phyloP scores from a whole-genome alignment of 805 yeast genomes.

The Saccharomyces cerevisiae region DNA sequence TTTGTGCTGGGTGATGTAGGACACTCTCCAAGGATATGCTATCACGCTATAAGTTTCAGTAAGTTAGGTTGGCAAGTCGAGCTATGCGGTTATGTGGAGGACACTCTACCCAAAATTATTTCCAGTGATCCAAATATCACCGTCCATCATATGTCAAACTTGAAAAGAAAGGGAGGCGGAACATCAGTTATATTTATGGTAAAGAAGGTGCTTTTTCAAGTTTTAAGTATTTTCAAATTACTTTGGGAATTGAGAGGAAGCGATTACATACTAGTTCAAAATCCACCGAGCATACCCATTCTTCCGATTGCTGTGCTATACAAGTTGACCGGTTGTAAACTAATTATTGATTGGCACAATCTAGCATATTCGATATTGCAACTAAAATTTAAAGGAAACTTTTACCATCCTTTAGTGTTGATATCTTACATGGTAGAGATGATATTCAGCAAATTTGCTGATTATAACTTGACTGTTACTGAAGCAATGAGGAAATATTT shows the following conservation, averaged over 20 bases:
- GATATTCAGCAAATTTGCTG: conserved; percentile 52
- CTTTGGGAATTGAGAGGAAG: conserved; percentile 52
- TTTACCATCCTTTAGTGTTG: conserved; percentile 53
- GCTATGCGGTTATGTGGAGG: conserved; percentile 73
- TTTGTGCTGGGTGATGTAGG: conserved; percentile 90
- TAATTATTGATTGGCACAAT: conserved; percentile 95
- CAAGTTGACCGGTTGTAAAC: conserved; percentile 46
- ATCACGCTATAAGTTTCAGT: conserved; percentile 79
- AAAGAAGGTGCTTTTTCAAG: conserved; percentile 53
- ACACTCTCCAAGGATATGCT: conserved; percentile 89
- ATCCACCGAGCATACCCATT: conserved; percentile 89
- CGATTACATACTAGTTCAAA: conserved; percentile 67
- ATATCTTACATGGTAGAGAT: conserved; percentile 57
- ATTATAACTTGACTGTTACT: conserved; percentile 75
- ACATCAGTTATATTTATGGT: conserved; percentile 12
- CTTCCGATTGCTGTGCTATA: conserved; percentile 54
- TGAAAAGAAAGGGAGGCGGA: neutral
- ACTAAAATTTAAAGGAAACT: conserved; percentile 43
- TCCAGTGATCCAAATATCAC: conserved; percentile 44
- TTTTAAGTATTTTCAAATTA: conserved; percentile 37
- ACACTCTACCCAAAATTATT: conserved; percentile 43
- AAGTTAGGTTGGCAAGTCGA: conserved; percentile 63
- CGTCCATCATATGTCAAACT: conserved; percentile 33
- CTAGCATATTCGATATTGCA: conserved; percentile 77
- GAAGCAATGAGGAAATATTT: conserved; percentile 59